These are phyloP conservation scores for Picea glauca DNA, from an alignment of 75 land plant species.

Conservation along the genomic window DNA sequence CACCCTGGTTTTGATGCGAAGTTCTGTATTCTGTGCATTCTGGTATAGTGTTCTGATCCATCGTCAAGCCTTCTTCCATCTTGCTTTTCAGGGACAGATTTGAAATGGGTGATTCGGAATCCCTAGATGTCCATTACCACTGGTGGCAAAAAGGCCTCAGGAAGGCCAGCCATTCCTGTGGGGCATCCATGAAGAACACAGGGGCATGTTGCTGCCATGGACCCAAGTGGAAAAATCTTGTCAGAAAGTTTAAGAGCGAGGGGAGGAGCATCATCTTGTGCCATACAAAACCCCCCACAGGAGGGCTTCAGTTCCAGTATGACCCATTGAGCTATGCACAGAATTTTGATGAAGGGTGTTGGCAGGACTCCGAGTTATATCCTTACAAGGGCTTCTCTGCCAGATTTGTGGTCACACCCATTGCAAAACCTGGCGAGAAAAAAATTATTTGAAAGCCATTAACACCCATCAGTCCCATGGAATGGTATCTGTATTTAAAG, in stretches of 20 bases:
- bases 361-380: constrained; percentile 13
- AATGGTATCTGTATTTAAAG: too few species aligned
- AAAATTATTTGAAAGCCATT: background rate
- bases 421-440: background rate
- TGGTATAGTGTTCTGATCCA: too few species aligned
- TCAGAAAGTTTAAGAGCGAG: background rate
- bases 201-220: background rate
- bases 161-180: background rate
- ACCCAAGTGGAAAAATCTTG: background rate
- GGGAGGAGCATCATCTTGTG: background rate
- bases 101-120: background rate
- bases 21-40: too few species aligned
- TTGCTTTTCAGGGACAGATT: background rate
- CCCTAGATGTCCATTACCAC: background rate
- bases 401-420: background rate
- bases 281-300: background rate
- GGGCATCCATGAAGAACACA: background rate
- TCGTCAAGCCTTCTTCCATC: too few species aligned
- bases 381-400: background rate
- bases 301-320: constrained; percentile 17
- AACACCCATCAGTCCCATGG: too few species aligned
- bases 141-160: background rate
- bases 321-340: constrained; percentile 39
- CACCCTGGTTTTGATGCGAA: too few species aligned
- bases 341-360: constrained; percentile 38